These are phyloP conservation scores for Sisymbrium irio DNA, from an alignment of 345 rosid genomes.

Conservation along the genomic window DNA sequence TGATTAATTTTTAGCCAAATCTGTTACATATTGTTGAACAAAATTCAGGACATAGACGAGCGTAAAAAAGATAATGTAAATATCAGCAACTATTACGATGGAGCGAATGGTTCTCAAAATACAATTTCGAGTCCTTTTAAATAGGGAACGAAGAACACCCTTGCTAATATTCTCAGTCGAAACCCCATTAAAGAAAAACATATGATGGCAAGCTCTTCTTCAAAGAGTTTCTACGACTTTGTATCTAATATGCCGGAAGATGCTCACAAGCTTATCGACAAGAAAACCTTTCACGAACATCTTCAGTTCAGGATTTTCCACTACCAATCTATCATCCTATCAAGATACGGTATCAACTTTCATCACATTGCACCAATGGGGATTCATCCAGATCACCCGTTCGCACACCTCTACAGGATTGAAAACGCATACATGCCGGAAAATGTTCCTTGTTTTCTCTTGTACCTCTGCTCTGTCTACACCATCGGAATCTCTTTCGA, in stretches of 20 bases:
- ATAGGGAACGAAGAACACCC: not conserved
- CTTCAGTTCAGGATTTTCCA: accelerated
- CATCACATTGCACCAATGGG: not conserved
- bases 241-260: not conserved
- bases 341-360: not conserved
- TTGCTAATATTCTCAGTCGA: too few relatives aligned
- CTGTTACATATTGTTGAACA: too few relatives aligned
- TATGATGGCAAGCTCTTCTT: not conserved
- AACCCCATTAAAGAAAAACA: not conserved
- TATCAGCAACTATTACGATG: too few relatives aligned
- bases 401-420: too few relatives aligned
- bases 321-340: not conserved
- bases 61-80: too few relatives aligned
- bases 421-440: too few relatives aligned
- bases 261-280: not conserved
- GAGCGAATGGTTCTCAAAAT: not conserved
- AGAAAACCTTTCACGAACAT: not conserved
- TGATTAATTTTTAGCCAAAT: too few relatives aligned
- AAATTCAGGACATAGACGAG: too few relatives aligned
- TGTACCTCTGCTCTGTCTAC: not conserved
- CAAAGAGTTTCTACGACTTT: not conserved
- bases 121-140: not conserved
- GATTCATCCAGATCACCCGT: not conserved
- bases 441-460: too few relatives aligned
- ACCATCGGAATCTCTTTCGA: not conserved